Percentiles rank a stretch among this genome's conserved stretches.
Evolutionary conservation across 2,329 filamentous ascomycete species (phyloP).

Genomic region (Exophiala lecanii-corni): DNA sequence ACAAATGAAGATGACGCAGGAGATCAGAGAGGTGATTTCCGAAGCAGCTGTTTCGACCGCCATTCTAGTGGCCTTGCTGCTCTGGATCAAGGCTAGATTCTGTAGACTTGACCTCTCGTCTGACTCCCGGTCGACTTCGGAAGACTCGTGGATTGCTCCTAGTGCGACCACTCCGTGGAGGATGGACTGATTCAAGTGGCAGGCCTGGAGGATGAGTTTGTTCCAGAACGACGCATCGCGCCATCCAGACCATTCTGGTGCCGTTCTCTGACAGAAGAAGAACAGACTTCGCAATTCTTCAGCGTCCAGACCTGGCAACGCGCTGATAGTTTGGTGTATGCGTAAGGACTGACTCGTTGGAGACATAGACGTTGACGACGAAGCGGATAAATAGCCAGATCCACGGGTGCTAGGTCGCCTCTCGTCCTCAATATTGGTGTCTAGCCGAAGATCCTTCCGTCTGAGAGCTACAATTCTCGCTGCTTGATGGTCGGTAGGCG

Average conservation of each 20-base stretch:
- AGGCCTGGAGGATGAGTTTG: slow-evolving; percentile 29
- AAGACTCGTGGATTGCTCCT: slow-evolving; percentile 30
- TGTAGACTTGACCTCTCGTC: slow-evolving; percentile 18
- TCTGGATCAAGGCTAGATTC: slow-evolving; percentile 20
- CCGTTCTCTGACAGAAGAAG: slow-evolving; percentile 24
- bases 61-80: slow-evolving; percentile 21
- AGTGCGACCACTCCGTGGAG: slow-evolving; percentile 31
- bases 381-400: slow-evolving; percentile 4
- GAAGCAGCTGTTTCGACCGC: slow-evolving; percentile 21
- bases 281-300: slow-evolving; percentile 21
- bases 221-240: slow-evolving; percentile 29
- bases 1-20: slow-evolving; percentile 29
- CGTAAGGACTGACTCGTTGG: slow-evolving; percentile 12
- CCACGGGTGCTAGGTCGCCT: slow-evolving; percentile 2
- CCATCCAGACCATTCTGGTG: slow-evolving; percentile 25
- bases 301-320: slow-evolving; percentile 17
- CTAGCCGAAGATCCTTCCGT: slow-evolving; percentile 15
- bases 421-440: slow-evolving; percentile 12
- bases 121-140: slow-evolving; percentile 19
- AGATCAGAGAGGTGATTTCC: slow-evolving; percentile 23
- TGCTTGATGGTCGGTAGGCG: slow-evolving; percentile 3
- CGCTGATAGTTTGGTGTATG: slow-evolving; percentile 14
- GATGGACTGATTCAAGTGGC: slow-evolving; percentile 29
- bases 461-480: background rate
- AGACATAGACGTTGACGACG: slow-evolving; percentile 13